Percentiles rank a stretch among this genome's conserved stretches.
These are phyloP conservation scores for Apophysomyces trapeziformis DNA, from an alignment of 371 early-diverging fungal genomes.

Conservation along the genomic window DNA sequence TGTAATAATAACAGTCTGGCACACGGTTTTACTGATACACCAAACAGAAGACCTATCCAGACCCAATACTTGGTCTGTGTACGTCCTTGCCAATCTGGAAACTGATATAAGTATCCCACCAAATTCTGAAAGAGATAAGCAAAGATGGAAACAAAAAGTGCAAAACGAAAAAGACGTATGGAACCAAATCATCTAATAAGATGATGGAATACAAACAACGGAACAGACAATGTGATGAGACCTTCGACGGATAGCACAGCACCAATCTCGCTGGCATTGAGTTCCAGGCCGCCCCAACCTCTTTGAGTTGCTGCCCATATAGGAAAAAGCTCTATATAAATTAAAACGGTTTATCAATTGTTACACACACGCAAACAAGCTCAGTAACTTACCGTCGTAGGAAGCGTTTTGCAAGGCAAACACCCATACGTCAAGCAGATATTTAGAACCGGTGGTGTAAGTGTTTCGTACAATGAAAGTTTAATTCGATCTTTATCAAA, in stretches of 20 bases:
- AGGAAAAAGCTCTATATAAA: slow-evolving; percentile 24
- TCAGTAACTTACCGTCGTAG: slow-evolving; percentile 37
- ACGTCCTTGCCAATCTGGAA: slow-evolving; percentile 36
- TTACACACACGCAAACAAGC: no score
- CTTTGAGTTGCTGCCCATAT: slow-evolving; percentile 26
- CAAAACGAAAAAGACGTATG: slow-evolving; percentile 52
- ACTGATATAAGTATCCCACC: slow-evolving; percentile 34
- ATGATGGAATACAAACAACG: slow-evolving; percentile 53
- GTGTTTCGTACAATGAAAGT: slow-evolving; percentile 35
- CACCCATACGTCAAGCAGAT: slow-evolving; percentile 39
- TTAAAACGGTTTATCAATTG: background rate
- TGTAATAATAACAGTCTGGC: slow-evolving; percentile 41
- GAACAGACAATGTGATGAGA: slow-evolving; percentile 53
- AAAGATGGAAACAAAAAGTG: slow-evolving; percentile 42
- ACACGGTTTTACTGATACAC: slow-evolving; percentile 40
- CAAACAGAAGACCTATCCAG: slow-evolving; percentile 43
- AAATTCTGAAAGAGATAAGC: slow-evolving; percentile 46
- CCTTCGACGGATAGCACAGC: slow-evolving; percentile 58
- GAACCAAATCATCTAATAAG: slow-evolving; percentile 53
- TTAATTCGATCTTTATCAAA: slow-evolving; percentile 4
- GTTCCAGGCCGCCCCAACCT: slow-evolving; percentile 61
- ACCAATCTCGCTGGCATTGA: slow-evolving; percentile 58
- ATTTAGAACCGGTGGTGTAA: slow-evolving; percentile 44
- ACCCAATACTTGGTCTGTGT: slow-evolving; percentile 45
- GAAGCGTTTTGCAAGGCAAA: slow-evolving; percentile 43